A percentile compares a stretch with the other conserved stretches of the same genome.
These are phyloP conservation scores for Paecilomyces variotii DNA, from an alignment of 2,329 filamentous ascomycete genomes.

Conservation along the genomic window DNA sequence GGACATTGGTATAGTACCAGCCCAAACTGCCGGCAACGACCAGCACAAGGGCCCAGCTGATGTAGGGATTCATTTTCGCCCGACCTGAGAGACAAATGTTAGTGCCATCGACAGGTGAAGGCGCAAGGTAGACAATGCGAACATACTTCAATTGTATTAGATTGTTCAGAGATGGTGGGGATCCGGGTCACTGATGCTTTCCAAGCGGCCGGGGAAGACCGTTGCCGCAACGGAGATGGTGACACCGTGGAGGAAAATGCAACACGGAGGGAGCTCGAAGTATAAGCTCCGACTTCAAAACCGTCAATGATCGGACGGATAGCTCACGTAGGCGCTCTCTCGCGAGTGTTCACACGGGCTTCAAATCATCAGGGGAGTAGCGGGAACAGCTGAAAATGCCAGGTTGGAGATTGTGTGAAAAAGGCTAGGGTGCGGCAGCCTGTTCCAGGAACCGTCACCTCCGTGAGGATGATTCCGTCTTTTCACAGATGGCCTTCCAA, in stretches of 20 bases:
- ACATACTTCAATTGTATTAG: neutral
- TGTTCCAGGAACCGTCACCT: neutral
- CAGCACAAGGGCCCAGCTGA: slow-evolving; percentile 38
- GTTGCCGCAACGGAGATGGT: neutral
- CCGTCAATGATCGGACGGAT: neutral
- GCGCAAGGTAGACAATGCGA: neutral
- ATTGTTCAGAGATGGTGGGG: neutral
- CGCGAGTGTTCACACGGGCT: neutral
- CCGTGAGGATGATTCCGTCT: no score
- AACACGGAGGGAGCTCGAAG: neutral
- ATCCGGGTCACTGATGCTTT: neutral
- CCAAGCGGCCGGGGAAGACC: neutral
- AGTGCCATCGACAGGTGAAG: neutral
- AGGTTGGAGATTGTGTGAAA: neutral
- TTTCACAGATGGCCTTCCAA: neutral
- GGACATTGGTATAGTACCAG: slow-evolving; percentile 34
- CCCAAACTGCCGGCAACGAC: slow-evolving; percentile 33
- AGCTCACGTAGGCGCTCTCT: neutral
- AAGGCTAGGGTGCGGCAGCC: neutral
- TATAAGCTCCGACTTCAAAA: neutral
- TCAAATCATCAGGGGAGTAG: slow-evolving; percentile 1
- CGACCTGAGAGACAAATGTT: neutral
- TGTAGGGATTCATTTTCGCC: slow-evolving; percentile 33
- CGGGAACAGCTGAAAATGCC: neutral
- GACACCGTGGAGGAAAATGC: neutral